Conservation (phyloP, 306 rosid species). For the Psophocarpus tetragonolobus region DNA sequence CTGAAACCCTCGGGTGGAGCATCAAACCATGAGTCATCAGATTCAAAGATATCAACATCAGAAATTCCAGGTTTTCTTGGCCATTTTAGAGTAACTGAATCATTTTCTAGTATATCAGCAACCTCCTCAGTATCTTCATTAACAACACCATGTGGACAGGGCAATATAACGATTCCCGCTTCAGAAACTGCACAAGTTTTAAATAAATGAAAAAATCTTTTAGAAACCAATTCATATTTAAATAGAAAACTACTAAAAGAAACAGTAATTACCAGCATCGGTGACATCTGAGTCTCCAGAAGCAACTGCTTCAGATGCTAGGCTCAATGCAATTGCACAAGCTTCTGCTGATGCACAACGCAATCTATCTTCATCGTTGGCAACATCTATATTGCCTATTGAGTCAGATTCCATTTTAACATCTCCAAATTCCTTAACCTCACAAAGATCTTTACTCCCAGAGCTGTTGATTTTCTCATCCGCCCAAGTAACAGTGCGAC, state of each 20-base stretch:
- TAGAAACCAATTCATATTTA: conserved; percentile 27
- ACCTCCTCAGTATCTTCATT: conserved; percentile 43
- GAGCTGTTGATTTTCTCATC: conserved; percentile 52
- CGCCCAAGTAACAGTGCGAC: conserved; percentile 89
- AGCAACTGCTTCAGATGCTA: conserved; percentile 75
- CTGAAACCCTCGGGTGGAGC: conserved; percentile 84
- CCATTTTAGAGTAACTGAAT: conserved; percentile 60
- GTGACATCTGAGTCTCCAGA: conserved; percentile 54
- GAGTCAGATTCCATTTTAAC: conserved; percentile 23
- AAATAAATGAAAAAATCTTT: neutral
- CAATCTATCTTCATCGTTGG: conserved; percentile 44
- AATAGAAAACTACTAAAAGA: conserved; percentile 28
- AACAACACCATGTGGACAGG: conserved; percentile 42
- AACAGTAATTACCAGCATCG: conserved; percentile 65
- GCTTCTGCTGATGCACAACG: conserved; percentile 76
- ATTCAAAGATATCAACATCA: conserved; percentile 57
- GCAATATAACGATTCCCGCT: conserved; percentile 80
- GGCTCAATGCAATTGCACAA: conserved; percentile 73
- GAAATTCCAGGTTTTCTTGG: conserved; percentile 63
- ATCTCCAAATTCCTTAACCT: conserved; percentile 50
- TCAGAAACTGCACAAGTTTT: conserved; percentile 58
- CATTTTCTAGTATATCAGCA: conserved; percentile 51
- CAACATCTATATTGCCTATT: conserved; percentile 15
- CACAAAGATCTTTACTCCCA: conserved; percentile 53
- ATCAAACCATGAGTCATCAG: conserved; percentile 82